Percentiles rank a stretch among this genome's conserved stretches.
Conservation (phyloP, 805 yeast genomes). For the Metschnikowia lachancei region DNA sequence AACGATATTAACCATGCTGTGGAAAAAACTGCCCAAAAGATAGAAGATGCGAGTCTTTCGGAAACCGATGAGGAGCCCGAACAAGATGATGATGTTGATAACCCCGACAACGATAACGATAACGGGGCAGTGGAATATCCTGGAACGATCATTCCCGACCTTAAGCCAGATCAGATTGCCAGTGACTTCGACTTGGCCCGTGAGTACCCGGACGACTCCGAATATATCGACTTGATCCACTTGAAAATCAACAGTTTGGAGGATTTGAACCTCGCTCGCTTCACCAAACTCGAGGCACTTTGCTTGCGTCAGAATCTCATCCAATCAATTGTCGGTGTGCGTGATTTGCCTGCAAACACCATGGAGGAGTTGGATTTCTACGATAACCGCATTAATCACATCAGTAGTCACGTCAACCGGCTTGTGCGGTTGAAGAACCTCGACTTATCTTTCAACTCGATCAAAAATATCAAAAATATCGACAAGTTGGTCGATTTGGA, state of each 20-base stretch:
- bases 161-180: constrained; percentile 52
- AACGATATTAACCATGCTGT: neutral
- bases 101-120: constrained; percentile 30
- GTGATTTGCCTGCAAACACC: constrained; percentile 59
- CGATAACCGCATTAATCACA: constrained; percentile 87
- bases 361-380: constrained; percentile 83
- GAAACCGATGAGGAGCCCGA: constrained; percentile 28
- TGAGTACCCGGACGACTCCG: constrained; percentile 55
- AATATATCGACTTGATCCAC: constrained; percentile 64
- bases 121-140: constrained; percentile 42
- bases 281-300: constrained; percentile 53
- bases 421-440: constrained; percentile 55
- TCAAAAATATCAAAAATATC: constrained; percentile 78
- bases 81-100: constrained; percentile 23
- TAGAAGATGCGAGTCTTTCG: constrained; percentile 12
- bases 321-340: constrained; percentile 53
- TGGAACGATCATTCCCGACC: constrained; percentile 46
- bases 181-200: constrained; percentile 67
- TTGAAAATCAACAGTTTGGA: constrained; percentile 63
- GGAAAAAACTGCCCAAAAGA: constrained; percentile 1
- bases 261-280: constrained; percentile 56
- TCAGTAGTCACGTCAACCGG: constrained; percentile 65
- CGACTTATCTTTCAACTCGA: constrained; percentile 88
- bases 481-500: constrained; percentile 59
- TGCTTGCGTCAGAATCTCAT: constrained; percentile 83